A percentile compares a stretch with the other conserved stretches of the same genome.
phyloP scores from a whole-genome alignment of 108 stramenopile species.

The Schizochytrium sp. region DNA sequence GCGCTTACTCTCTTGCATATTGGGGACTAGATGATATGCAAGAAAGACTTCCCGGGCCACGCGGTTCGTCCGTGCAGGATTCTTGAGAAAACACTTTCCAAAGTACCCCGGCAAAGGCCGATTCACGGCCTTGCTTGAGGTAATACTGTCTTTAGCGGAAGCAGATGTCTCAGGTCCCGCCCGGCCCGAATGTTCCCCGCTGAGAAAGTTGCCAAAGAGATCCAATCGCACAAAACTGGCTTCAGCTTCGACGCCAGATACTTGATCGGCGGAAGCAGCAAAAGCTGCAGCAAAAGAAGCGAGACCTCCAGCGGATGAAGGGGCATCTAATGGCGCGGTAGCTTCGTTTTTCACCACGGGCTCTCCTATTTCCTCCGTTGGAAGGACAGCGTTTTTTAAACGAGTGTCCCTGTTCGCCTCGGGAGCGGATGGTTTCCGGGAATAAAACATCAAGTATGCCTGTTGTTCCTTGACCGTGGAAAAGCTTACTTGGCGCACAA shows the following conservation, averaged over 20 bases:
- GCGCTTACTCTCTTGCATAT: not conserved
- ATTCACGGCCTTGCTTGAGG: not conserved
- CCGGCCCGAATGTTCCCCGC: not conserved
- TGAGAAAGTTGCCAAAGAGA: not conserved
- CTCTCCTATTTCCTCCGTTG: too few relatives aligned
- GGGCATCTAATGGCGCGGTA: too few relatives aligned
- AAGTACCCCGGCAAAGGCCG: not conserved
- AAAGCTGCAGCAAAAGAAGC: not conserved
- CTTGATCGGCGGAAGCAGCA: not conserved
- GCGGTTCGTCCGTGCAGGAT: not conserved
- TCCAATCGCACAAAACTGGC: not conserved
- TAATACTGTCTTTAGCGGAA: too few relatives aligned
- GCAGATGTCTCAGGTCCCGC: too few relatives aligned
- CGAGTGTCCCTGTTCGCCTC: not conserved
- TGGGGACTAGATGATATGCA: not conserved
- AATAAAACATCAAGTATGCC: conserved; percentile 34
- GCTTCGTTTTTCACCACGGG: too few relatives aligned
- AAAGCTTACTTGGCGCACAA: conserved; percentile 24
- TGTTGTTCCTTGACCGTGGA: conserved; percentile 1
- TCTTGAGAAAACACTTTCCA: not conserved
- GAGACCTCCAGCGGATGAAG: not conserved
- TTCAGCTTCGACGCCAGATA: not conserved
- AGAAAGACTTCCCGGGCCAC: not conserved
- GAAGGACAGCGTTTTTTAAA: too few relatives aligned
- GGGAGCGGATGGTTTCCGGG: not conserved